Conservation (phyloP, 2,329 filamentous ascomycete species). For the Ophiostoma australiae region DNA sequence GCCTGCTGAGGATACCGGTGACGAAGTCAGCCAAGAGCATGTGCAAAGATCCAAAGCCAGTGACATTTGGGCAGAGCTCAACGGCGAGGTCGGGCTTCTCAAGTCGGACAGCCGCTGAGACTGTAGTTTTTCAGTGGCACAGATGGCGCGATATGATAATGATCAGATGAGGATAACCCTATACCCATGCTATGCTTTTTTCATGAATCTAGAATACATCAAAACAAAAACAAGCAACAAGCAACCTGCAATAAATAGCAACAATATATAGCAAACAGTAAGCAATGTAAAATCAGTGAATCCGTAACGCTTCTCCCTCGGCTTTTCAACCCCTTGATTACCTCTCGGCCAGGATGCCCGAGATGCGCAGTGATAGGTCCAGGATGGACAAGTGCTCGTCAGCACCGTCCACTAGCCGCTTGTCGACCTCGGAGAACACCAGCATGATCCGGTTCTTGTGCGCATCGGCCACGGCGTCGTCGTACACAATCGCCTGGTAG, state of each 20-base stretch:
- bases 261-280: background rate
- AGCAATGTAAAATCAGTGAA: background rate
- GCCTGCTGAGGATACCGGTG: slow-evolving; percentile 26
- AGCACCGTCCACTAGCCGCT: slow-evolving; percentile 86
- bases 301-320: background rate
- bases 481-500: slow-evolving; percentile 76
- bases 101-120: slow-evolving; percentile 32
- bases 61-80: slow-evolving; percentile 49
- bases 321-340: background rate
- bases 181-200: slow-evolving; percentile 7
- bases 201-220: slow-evolving; percentile 9
- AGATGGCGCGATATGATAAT: slow-evolving; percentile 17
- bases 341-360: slow-evolving; percentile 58
- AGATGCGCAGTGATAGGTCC: slow-evolving; percentile 77
- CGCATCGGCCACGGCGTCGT: slow-evolving; percentile 74
- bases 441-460: slow-evolving; percentile 89
- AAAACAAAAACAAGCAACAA: background rate
- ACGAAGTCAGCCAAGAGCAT: slow-evolving; percentile 23
- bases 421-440: slow-evolving; percentile 90
- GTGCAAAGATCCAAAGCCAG: slow-evolving; percentile 15
- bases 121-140: background rate
- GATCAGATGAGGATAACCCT: slow-evolving; percentile 9
- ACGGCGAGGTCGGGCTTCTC: slow-evolving; percentile 52
- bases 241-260: background rate
- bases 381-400: slow-evolving; percentile 92